Evolutionary conservation across 2,329 filamentous ascomycete genomes (phyloP), one percentile per base, ranked within the genome.

Genomic region (Aureobasidium sp.): DNA sequence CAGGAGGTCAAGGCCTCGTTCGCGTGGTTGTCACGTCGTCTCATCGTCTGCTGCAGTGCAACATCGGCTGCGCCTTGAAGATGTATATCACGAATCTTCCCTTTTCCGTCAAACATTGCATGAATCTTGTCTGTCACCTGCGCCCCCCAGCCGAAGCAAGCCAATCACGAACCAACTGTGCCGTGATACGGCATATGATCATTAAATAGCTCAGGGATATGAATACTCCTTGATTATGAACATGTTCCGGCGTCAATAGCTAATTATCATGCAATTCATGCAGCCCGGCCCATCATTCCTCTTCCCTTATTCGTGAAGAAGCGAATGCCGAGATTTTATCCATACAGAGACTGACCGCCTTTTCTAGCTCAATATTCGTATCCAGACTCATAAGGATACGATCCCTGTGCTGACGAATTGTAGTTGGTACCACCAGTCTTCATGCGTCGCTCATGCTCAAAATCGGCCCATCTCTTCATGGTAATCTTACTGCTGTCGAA

Each of bases 401-500:
- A 60, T 50, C 57, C 57, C 34, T 60, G 46, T 41, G 34, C 46
- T n/a, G 57, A 60, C 20, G 46, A 43, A 17, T 37, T 39, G 32
- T 59, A 48, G 24, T 59, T 47, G 43, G 29, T 59, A 13, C 43
- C 29, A 32, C 57, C 57, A 24, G 46, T 32, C 57, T 60, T 60
- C 57, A 60, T 60, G 32, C 72, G 59, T 39, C 72, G 64, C 59
- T 74, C 87, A 75, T 83, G 84, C 80, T 99, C 94, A 73, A 97
- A 99, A 76, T 99, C 94, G 66, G 87, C 89, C 94, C 94, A 99
- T 69, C 94, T 81, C 82, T 96, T 97, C 94, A 99, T 99, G 41
- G 93, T 97, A 73, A 99, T 99, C 84, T 97, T 96, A 76, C 88
- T 95, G 75, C 89, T 95, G 76, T 99, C 95, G 71, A 99, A 99